These are phyloP conservation scores for Paramecium pentaurelia DNA, from an alignment of 73 alveolate species.

Conservation along the genomic window DNA sequence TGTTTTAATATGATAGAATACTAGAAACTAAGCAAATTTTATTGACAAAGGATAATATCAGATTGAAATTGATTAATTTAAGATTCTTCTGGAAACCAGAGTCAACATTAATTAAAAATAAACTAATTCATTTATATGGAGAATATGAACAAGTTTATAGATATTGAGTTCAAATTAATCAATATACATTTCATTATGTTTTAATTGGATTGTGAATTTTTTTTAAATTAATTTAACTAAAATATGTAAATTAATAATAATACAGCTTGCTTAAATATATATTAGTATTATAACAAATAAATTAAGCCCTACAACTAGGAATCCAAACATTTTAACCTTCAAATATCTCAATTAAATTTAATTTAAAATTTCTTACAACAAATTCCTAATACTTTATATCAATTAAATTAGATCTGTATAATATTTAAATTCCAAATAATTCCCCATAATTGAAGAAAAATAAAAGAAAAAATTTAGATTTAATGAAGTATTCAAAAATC, in stretches of 20 bases:
- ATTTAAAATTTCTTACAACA: neutral
- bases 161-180: too few species aligned
- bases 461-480: neutral
- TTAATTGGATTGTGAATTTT: neutral
- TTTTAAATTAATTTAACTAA: neutral
- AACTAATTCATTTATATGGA: too few species aligned
- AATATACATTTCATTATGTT: too few species aligned
- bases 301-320: neutral
- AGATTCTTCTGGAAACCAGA: too few species aligned
- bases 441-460: neutral
- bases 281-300: neutral
- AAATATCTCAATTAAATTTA: neutral
- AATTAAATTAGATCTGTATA: neutral
- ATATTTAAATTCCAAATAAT: neutral
- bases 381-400: neutral
- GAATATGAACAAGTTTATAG: too few species aligned
- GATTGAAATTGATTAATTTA: too few species aligned
- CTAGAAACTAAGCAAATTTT: too few species aligned
- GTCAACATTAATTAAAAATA: too few species aligned
- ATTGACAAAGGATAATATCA: too few species aligned
- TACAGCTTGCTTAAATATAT: neutral
- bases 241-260: neutral
- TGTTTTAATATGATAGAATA: too few species aligned
- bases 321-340: neutral
- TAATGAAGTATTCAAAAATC: neutral